Evolutionary conservation across 176 grass and related monocot species (phyloP).

Genomic region (Avena insularis): DNA sequence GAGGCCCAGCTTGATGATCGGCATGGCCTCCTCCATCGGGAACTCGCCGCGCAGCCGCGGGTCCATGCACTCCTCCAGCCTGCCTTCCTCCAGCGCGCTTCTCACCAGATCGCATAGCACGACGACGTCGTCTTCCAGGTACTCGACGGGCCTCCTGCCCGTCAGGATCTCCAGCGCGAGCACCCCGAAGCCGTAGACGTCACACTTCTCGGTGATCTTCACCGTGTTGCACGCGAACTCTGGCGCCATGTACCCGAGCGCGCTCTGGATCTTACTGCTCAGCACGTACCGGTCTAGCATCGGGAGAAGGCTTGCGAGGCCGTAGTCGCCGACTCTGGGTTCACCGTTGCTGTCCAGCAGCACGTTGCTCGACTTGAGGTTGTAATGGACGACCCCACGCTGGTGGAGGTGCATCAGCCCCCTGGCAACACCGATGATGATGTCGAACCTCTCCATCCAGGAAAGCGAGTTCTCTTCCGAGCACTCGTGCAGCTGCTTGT

Average conservation of each 20-base stretch:
- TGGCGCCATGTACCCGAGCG: slow-evolving; percentile 98
- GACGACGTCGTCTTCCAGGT: slow-evolving; percentile 95
- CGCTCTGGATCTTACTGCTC: slow-evolving; percentile 96
- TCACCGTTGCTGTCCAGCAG: slow-evolving; percentile 79
- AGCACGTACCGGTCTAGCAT: slow-evolving; percentile 91
- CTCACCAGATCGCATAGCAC: slow-evolving; percentile 84
- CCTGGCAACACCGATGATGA: slow-evolving; percentile 81
- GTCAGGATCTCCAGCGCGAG: slow-evolving; percentile 76
- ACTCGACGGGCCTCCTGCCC: slow-evolving; percentile 77
- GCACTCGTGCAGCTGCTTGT: slow-evolving; percentile 80
- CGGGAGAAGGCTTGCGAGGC: slow-evolving; percentile 85
- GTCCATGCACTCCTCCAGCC: slow-evolving; percentile 74
- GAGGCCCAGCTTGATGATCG: slow-evolving; percentile 86
- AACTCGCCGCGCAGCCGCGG: slow-evolving; percentile 67
- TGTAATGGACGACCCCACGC: slow-evolving; percentile 82
- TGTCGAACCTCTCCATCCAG: slow-evolving; percentile 94
- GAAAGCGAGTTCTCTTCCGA: slow-evolving; percentile 56
- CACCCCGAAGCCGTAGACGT: slow-evolving; percentile 87
- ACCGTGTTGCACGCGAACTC: slow-evolving; percentile 91
- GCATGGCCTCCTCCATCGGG: slow-evolving; percentile 70
- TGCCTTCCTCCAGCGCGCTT: slow-evolving; percentile 77
- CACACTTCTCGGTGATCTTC: slow-evolving; percentile 95
- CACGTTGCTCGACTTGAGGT: slow-evolving; percentile 93
- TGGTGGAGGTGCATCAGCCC: slow-evolving; percentile 82
- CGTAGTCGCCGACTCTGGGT: slow-evolving; percentile 77